Evolutionary conservation across 1,284 basidiomycete genomes (phyloP), one percentile per base, ranked within the genome.

Genomic region (Pulchroboletus neoregius): DNA sequence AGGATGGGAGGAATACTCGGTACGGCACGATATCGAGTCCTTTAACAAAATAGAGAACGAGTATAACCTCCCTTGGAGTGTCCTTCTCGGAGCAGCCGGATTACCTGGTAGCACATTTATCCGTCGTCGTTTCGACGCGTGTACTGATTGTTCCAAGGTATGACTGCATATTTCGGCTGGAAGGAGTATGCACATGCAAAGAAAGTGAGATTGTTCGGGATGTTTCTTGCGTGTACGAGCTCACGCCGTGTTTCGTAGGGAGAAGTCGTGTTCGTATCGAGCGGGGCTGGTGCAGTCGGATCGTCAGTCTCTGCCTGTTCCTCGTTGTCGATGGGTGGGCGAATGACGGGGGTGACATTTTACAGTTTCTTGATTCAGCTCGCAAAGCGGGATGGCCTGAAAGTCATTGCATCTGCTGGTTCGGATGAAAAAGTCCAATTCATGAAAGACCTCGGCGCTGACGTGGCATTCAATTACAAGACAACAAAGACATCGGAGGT

Each of bases 371-470:
- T 54, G 20, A 58, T 53, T 13, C 60, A 59, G 48, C 52, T 73
- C 11, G 68, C 70, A 5, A 73, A 73, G 52, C 33, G 37, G 2
- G 60, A 66, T 18, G 71, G 71, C 3, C 45, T 69, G 32, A 68
- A 67, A 45, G 68, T 74, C 20, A 66, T 74, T 37, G 67, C 63
- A 6, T 70, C 68, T 1, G 68, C 69, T 11, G 68, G 72, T 27
- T 64, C 65, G 7, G 68, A 71, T 11, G 63, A 67, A 26, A 73
- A 74, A 51, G 68, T 73, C 16, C 49, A 58, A 28, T 72, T 59
- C 36, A 44, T 72, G 49, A 68, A 65, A 41, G 58, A 58, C 9
- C 50, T 68, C 16, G 65, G 68, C 2, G 59, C 62, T 2, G 67
- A 70, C 39, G 54, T 61, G 7, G 64, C 61, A 1, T 68, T 68